phyloP scores from a whole-genome alignment of 1,284 basidiomycete genomes.

The Coniferiporia sulphurascens region DNA sequence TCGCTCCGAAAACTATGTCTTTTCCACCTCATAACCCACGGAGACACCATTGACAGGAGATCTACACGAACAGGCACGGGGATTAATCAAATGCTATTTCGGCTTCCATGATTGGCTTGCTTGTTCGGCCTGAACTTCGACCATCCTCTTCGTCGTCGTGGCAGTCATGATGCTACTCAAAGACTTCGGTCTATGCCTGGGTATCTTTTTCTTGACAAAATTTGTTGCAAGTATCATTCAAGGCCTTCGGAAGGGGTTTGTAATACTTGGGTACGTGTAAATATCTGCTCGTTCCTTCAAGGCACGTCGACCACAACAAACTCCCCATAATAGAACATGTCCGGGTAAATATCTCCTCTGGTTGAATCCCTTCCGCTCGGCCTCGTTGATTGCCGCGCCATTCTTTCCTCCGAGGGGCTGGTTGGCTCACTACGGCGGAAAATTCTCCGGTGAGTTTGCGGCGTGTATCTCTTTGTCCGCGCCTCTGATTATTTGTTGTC shows the following conservation, averaged over 20 bases:
- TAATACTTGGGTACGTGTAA: not conserved
- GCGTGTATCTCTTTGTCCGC: not conserved
- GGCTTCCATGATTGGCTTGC: no score
- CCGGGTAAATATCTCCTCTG: conserved; percentile 6
- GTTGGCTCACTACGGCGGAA: conserved; percentile 5
- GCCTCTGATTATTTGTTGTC: not conserved
- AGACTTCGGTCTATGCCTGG: not conserved
- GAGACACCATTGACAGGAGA: no score
- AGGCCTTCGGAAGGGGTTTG: not conserved
- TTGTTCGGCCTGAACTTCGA: no score
- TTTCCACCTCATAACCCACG: no score
- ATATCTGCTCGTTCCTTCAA: not conserved
- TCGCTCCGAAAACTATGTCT: no score
- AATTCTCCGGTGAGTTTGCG: conserved; percentile 7
- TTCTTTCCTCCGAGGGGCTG: conserved; percentile 12
- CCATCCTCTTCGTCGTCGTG: no score
- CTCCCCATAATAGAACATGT: conserved; percentile 1
- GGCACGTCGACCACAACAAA: not conserved
- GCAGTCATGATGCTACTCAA: not conserved
- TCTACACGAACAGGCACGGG: no score
- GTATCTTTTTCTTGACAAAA: not conserved
- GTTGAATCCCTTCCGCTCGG: conserved; percentile 6
- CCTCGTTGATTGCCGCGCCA: not conserved
- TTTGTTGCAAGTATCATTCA: not conserved
- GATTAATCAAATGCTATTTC: no score